These are phyloP conservation scores for Castanospermum australe DNA, from an alignment of 306 rosid species.

Conservation along the genomic window DNA sequence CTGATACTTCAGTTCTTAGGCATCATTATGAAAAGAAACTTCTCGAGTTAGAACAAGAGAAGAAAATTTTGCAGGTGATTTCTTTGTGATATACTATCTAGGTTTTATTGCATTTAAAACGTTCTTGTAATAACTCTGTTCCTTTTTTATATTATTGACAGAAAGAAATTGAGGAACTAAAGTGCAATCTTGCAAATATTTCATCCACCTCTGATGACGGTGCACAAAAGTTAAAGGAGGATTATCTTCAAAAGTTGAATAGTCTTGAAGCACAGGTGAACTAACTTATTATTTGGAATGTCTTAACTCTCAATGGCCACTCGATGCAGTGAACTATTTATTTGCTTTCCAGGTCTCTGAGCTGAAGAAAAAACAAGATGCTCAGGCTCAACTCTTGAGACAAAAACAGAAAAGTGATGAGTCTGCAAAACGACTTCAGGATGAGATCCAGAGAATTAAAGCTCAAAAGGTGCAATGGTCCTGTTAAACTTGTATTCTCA, in stretches of 20 bases:
- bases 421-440: constrained; percentile 80
- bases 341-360: constrained; percentile 69
- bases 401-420: constrained; percentile 94
- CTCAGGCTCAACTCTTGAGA: constrained; percentile 78
- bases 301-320: neutral
- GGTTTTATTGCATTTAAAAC: neutral
- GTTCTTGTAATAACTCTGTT: constrained; percentile 3
- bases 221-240: constrained; percentile 81
- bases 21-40: constrained; percentile 94
- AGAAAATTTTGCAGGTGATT: constrained; percentile 78
- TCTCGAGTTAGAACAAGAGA: constrained; percentile 83
- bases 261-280: constrained; percentile 83
- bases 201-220: constrained; percentile 85
- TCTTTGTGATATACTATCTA: neutral
- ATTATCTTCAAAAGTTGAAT: constrained; percentile 86
- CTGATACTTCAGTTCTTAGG: constrained; percentile 71
- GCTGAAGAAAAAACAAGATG: constrained; percentile 88
- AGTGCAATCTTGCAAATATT: constrained; percentile 62
- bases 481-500: neutral
- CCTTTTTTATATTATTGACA: constrained; percentile 26
- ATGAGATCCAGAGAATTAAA: constrained; percentile 89
- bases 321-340: constrained; percentile 23
- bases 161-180: constrained; percentile 87
- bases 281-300: constrained; percentile 7
- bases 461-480: constrained; percentile 68